phyloP scores from a whole-genome alignment of 2,329 filamentous ascomycete genomes.

The Penicillium sp. region DNA sequence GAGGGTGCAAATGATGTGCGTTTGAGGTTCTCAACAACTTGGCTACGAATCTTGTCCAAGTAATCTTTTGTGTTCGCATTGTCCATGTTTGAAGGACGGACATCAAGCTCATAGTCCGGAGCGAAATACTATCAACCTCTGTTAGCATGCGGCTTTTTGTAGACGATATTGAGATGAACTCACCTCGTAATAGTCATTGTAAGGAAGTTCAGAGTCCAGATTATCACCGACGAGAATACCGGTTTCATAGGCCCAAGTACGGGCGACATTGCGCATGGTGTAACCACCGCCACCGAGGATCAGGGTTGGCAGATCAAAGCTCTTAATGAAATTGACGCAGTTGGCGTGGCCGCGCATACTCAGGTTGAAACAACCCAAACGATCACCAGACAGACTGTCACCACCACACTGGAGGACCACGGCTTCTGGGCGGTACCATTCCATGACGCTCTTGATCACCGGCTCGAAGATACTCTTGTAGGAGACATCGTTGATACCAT shows the following conservation, averaged over 20 bases:
- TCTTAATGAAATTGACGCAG: constrained; percentile 67
- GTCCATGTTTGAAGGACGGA: constrained; percentile 69
- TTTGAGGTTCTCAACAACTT: constrained; percentile 66
- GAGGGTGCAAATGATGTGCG: constrained; percentile 62
- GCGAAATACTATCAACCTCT: constrained; percentile 57
- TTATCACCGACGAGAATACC: constrained; percentile 80
- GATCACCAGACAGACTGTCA: constrained; percentile 65
- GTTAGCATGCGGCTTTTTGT: constrained; percentile 25
- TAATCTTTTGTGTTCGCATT: constrained; percentile 69
- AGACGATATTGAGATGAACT: constrained; percentile 10
- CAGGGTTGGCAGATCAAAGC: constrained; percentile 63
- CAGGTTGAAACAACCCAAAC: constrained; percentile 67
- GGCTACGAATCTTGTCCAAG: constrained; percentile 64
- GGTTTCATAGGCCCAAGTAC: constrained; percentile 66
- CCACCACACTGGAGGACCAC: constrained; percentile 69
- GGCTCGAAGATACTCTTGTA: constrained; percentile 70
- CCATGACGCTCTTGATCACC: constrained; percentile 66
- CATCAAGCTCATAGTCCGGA: constrained; percentile 67
- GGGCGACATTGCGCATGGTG: constrained; percentile 64
- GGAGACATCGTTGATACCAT: constrained; percentile 65
- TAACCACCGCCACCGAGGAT: constrained; percentile 68
- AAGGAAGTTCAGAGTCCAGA: constrained; percentile 80
- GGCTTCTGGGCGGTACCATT: constrained; percentile 65
- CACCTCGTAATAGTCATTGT: constrained; percentile 90
- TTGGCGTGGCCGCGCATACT: constrained; percentile 70